Conservation (phyloP, 768 basidiomycete species). For the Boletus coccyginus region DNA sequence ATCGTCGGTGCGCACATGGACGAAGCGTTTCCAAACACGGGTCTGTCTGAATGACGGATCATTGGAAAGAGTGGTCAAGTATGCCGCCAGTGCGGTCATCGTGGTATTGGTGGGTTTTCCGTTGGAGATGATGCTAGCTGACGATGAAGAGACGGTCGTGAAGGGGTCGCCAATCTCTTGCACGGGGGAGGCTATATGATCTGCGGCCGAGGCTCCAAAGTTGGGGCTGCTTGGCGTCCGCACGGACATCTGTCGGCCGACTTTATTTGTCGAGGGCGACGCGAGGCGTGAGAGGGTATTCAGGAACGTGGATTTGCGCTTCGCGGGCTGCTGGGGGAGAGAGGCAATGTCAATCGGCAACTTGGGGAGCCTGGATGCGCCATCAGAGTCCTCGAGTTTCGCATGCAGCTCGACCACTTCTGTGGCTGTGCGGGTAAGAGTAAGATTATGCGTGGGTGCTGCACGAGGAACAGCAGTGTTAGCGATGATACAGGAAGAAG, state of each 20-base stretch:
- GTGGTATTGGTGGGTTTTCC: conserved; percentile 42
- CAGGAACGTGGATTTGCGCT: conserved; percentile 82
- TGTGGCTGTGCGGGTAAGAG: conserved; percentile 71
- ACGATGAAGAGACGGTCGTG: conserved; percentile 36
- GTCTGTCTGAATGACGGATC: conserved; percentile 57
- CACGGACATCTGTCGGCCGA: conserved; percentile 39
- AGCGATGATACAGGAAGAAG: conserved; percentile 21
- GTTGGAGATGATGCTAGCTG: conserved; percentile 17
- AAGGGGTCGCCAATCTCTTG: conserved; percentile 66
- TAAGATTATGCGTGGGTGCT: conserved; percentile 90
- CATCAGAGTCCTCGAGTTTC: conserved; percentile 68
- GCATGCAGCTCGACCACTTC: conserved; percentile 82
- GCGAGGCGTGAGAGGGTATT: conserved; percentile 84
- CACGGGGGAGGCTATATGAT: conserved; percentile 46
- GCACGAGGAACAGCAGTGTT: conserved; percentile 29
- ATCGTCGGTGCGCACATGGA: conserved; percentile 83
- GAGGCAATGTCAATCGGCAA: conserved; percentile 58
- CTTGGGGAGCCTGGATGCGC: conserved; percentile 53
- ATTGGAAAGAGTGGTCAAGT: conserved; percentile 78
- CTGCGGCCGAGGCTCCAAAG: conserved; percentile 33
- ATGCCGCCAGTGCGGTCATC: conserved; percentile 69
- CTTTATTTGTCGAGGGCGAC: conserved; percentile 62
- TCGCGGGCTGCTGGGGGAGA: conserved; percentile 50
- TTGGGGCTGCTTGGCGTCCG: conserved; percentile 30
- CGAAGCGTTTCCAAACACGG: conserved; percentile 81